Base-by-base conservation (phyloP, 78 protist genomes). In the Ministeria vibrans region DNA sequence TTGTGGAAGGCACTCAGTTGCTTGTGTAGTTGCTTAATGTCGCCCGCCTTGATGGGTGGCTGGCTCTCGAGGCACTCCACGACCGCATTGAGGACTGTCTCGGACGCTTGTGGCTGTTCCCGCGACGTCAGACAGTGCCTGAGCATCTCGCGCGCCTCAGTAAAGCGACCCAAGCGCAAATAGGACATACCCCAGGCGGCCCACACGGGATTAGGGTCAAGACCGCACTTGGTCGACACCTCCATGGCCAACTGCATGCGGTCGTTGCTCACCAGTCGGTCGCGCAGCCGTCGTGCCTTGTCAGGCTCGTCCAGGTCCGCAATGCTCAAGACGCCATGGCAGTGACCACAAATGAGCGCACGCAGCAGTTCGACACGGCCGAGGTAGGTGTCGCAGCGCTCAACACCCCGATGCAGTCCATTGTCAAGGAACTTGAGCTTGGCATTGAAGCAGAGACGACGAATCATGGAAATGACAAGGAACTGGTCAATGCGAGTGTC, bases 111-210 rank as follows among this genome's bases (percentile, higher is more conserved):
- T 46, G 53, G 53, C 53, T 15, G 53, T 6, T 6, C 28, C 53
- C 28, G 53, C 53, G 87, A 46, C 0, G 87, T 38, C 32, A 88
- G 1, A 80, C 92, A 88, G 41, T 80, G 78, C 45, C 81, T 55
- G 49, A 88, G 80, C 41, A 81, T 88, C 36, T 88, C 88, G 36
- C 87, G 44, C 34, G 92, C 92, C 28, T 88, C 92, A 9, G n/a
- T 55, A 11, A 69, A 83, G 6, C 42, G 39, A 20, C 92, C 92
- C 38, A 53, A 41, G 45, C 68, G 80, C 30, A 88, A 73, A 25
- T 82, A 51, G 2, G 85, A 39, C 27, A 88, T 68, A 30, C 92
- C 92, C 88, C 92, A 88, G 43, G 87, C 75, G 7, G 77, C 85
- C 92, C 92, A 88, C 9, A 84, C 92, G 1, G 87, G 79, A 41